Evolutionary conservation across 1,284 basidiomycete species (phyloP).

Genomic region (Tylopilus sp.): DNA sequence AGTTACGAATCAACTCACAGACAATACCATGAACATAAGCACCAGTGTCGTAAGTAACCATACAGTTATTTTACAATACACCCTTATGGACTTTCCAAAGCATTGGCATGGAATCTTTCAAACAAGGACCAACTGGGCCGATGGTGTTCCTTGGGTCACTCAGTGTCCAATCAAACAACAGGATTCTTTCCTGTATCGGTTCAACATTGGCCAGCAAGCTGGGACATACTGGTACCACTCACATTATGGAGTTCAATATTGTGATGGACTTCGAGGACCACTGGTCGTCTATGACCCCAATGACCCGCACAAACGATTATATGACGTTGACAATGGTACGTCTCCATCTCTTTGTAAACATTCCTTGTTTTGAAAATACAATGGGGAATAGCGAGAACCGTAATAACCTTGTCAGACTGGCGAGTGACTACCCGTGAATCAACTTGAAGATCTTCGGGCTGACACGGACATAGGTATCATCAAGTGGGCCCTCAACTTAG

Average conservation of each 20-base stretch:
- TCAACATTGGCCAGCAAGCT: neutral
- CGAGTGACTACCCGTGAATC: too few species aligned
- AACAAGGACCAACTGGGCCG: neutral
- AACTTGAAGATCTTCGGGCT: too few species aligned
- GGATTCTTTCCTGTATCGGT: neutral
- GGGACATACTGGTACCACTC: neutral
- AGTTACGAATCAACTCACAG: neutral
- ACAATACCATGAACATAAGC: neutral
- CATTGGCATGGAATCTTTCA: neutral
- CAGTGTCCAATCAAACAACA: neutral
- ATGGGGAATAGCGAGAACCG: too few species aligned
- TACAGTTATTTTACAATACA: neutral
- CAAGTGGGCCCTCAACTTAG: too few species aligned
- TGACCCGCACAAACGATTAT: neutral
- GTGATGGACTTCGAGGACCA: neutral
- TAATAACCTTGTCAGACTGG: too few species aligned
- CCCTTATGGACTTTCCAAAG: neutral
- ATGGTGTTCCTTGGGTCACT: neutral
- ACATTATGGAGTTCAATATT: neutral
- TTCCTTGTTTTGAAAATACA: too few species aligned
- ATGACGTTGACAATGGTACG: neutral
- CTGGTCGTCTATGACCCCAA: neutral
- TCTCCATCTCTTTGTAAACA: too few species aligned
- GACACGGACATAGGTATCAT: too few species aligned
- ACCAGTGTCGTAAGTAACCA: neutral